A percentile compares a stretch with the other conserved stretches of the same genome.
Conservation (phyloP, 2,329 filamentous ascomycete genomes). For the Scytalidium sp. region DNA sequence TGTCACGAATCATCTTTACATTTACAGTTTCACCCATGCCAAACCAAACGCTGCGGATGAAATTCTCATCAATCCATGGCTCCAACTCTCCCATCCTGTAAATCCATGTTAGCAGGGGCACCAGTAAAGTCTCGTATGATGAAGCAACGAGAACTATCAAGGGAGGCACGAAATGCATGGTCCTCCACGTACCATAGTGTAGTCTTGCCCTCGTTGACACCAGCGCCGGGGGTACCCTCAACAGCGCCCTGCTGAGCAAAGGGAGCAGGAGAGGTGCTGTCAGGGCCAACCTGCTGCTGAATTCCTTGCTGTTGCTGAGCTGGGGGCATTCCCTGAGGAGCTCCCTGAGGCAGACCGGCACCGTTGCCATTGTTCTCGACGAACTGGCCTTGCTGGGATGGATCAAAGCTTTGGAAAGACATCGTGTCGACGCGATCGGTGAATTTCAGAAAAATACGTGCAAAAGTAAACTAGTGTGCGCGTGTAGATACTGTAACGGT, state of each 20-base stretch:
- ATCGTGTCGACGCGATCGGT: conserved; percentile 37
- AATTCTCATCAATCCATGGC: conserved; percentile 99
- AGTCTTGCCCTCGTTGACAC: conserved; percentile 50
- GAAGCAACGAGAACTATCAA: background rate
- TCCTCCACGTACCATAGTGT: conserved; percentile 47
- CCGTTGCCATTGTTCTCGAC: conserved; percentile 43
- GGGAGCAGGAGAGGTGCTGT: conserved; percentile 54
- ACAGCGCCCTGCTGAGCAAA: conserved; percentile 41
- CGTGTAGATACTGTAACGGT: background rate
- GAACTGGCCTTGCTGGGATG: conserved; percentile 57
- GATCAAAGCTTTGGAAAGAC: conserved; percentile 66
- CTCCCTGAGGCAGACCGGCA: conserved; percentile 38
- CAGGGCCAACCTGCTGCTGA: conserved; percentile 53
- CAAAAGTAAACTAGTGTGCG: background rate
- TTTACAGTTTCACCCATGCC: conserved; percentile 93
- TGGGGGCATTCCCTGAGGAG: conserved; percentile 45
- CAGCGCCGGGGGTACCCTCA: conserved; percentile 30
- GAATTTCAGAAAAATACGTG: conserved; percentile 6
- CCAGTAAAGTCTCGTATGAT: background rate
- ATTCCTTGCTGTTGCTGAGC: conserved; percentile 18
- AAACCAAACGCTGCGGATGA: conserved; percentile 89
- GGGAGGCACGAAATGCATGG: background rate
- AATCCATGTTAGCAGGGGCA: background rate
- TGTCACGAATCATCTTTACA: conserved; percentile 99
- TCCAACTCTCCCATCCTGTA: conserved; percentile 97